phyloP scores from a whole-genome alignment of 176 grass and related monocot genomes.

The Phoenix dactylifera region DNA sequence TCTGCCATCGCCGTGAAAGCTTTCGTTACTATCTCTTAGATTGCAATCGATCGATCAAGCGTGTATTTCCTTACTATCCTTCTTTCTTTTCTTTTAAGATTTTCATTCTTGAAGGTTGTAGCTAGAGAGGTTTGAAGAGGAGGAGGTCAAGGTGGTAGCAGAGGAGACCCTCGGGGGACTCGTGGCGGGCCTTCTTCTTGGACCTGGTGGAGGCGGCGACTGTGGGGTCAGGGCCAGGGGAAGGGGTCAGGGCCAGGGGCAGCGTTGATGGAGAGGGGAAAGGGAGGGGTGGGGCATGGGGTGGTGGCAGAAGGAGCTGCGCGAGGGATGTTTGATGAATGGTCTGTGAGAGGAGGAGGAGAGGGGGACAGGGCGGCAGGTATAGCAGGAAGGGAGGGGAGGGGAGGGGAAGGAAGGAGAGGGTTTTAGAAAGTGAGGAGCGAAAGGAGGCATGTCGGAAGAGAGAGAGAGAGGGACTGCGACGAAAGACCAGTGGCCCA shows the following conservation, averaged over 20 bases:
- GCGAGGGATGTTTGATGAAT: slow-evolving; percentile 6
- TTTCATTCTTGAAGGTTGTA: too few relatives aligned
- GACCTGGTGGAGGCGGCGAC: background rate
- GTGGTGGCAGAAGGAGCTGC: background rate
- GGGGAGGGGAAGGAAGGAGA: slow-evolving; percentile 20
- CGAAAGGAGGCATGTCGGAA: slow-evolving; percentile 9
- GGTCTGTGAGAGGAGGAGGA: slow-evolving; percentile 11
- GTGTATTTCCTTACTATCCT: too few relatives aligned
- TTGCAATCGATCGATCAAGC: too few relatives aligned
- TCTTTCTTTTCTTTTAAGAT: too few relatives aligned
- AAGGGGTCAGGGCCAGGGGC: background rate
- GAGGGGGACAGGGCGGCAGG: slow-evolving; percentile 5
- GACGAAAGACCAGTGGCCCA: too few relatives aligned
- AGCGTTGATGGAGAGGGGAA: slow-evolving; percentile 2
- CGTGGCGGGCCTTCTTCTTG: slow-evolving; percentile 28
- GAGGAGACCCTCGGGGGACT: slow-evolving; percentile 59
- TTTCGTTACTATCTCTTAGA: too few relatives aligned
- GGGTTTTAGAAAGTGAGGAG: background rate
- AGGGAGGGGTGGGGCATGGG: background rate
- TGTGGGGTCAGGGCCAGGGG: background rate
- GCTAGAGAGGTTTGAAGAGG: too few relatives aligned
- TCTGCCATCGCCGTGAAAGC: too few relatives aligned
- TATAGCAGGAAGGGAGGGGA: slow-evolving; percentile 16
- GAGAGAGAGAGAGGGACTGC: slow-evolving; percentile 15
- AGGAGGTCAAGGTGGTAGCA: slow-evolving; percentile 51